phyloP scores from a whole-genome alignment of 345 rosid species.

The Chamaenerion angustifolium region DNA sequence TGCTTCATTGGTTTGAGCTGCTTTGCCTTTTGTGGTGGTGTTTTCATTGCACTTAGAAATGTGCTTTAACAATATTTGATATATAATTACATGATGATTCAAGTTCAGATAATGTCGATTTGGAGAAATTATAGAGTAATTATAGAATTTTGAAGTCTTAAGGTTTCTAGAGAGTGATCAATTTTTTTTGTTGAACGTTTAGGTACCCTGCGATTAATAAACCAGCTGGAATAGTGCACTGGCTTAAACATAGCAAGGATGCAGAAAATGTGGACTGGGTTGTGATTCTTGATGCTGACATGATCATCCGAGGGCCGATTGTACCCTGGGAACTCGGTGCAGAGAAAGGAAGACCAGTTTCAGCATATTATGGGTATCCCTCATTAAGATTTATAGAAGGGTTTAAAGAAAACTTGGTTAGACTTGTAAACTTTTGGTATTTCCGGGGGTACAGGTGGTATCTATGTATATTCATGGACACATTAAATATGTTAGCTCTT shows the following conservation, averaged over 20 bases:
- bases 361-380: constrained; percentile 85
- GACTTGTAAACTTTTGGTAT: too few relatives aligned
- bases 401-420: too few relatives aligned
- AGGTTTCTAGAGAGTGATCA: not conserved
- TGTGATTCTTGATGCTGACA: constrained; percentile 94
- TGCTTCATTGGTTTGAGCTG: not conserved
- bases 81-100: too few relatives aligned
- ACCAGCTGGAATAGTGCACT: constrained; percentile 87
- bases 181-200: constrained; percentile 5
- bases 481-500: too few relatives aligned
- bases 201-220: constrained; percentile 99
- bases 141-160: too few relatives aligned
- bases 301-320: constrained; percentile 88
- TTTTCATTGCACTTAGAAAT: not conserved
- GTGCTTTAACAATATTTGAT: too few relatives aligned
- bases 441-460: too few relatives aligned
- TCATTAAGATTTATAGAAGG: too few relatives aligned
- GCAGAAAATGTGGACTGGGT: constrained; percentile 90
- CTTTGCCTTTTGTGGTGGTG: not conserved
- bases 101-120: too few relatives aligned
- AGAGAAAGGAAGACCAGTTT: constrained; percentile 68
- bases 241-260: constrained; percentile 88
- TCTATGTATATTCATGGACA: too few relatives aligned
- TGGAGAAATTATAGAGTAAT: too few relatives aligned
- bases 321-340: constrained; percentile 96